Evolutionary conservation across 2,329 filamentous ascomycete genomes (phyloP), one percentile per base, ranked within the genome.

Genomic region (Graphilbum fragrans): DNA sequence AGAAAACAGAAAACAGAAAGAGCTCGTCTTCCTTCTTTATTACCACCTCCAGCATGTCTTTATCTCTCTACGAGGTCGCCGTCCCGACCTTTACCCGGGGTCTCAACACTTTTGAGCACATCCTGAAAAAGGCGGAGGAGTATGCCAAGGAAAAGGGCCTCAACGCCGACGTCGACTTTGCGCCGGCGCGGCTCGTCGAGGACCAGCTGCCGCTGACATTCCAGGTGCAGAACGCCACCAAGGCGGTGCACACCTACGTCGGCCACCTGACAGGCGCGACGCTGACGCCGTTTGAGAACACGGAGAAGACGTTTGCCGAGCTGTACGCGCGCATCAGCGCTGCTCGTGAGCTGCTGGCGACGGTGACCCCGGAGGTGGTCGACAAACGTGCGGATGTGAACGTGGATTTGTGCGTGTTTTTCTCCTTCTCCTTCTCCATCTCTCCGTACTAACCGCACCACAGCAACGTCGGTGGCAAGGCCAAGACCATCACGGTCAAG

Each of bases 121-220:
- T 62, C 37, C 50, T 62, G 11, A 44, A 44, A 22, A 59, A 57
- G 47, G 54, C 57, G 22, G 44, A 55, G 41, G 43, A 47, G 21
- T 50, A 56, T 36, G 52, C 55, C 36, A 53, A 57, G 38, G 52
- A 50, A n/a, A 53, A 55, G 34, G 49, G 49, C 20, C 16, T 55
- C 33, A 50, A 54, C 31, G 46, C 44, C 37, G 48, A 52, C 35
- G 39, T 49, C 14, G 46, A 35, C 5, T 53, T 54, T 33, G 39
- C 50, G 25, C 23, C 46, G 10, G 50, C 54, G 11, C 51, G 52
- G 5, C 52, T 64, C 2, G 42, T 51, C 23, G 53, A 53, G 5
- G 60, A 63, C 51, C 61, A 62, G 55, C 41, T 49, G 1, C 58
- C 60, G 7, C 51, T 64, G n/a, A 45, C 41, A n/a, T 59, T 59